Conservation (phyloP, 1,284 basidiomycete genomes). For the Grifola frondosa region DNA sequence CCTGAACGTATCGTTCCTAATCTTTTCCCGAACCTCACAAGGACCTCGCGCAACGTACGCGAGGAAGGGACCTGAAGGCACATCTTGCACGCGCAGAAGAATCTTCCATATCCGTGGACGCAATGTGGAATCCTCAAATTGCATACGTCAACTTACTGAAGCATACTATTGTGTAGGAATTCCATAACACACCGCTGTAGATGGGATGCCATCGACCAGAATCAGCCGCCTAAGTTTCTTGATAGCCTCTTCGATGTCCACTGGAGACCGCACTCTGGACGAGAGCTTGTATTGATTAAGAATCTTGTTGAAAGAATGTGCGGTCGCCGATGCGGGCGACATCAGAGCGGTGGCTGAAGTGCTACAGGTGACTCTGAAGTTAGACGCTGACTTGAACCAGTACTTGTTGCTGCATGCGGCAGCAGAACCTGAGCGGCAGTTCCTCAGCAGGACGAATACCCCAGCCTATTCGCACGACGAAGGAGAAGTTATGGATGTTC, state of each 20-base stretch:
- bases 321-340: slow-evolving; percentile 38
- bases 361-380: too few species aligned
- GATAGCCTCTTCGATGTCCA: slow-evolving; percentile 75
- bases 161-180: not conserved
- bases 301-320: slow-evolving; percentile 76
- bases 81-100: slow-evolving; percentile 75
- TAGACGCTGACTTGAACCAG: too few species aligned
- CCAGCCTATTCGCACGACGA: not conserved
- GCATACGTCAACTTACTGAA: slow-evolving; percentile 3
- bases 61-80: slow-evolving; percentile 77
- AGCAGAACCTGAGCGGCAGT: too few species aligned
- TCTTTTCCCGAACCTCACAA: slow-evolving; percentile 87
- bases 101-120: slow-evolving; percentile 91
- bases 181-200: slow-evolving; percentile 45
- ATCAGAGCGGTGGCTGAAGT: slow-evolving; percentile 17
- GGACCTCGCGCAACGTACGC: slow-evolving; percentile 82
- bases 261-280: slow-evolving; percentile 60
- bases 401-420: too few species aligned
- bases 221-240: slow-evolving; percentile 83
- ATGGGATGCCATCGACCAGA: slow-evolving; percentile 86
- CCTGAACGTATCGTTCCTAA: slow-evolving; percentile 81
- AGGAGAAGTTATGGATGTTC: slow-evolving; percentile 60
- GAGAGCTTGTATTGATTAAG: slow-evolving; percentile 63
- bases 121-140: slow-evolving; percentile 66
- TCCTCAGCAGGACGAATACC: slow-evolving; percentile 4